Evolutionary conservation across 2,329 filamentous ascomycete genomes (phyloP).

Genomic region (Fusarium redolens): DNA sequence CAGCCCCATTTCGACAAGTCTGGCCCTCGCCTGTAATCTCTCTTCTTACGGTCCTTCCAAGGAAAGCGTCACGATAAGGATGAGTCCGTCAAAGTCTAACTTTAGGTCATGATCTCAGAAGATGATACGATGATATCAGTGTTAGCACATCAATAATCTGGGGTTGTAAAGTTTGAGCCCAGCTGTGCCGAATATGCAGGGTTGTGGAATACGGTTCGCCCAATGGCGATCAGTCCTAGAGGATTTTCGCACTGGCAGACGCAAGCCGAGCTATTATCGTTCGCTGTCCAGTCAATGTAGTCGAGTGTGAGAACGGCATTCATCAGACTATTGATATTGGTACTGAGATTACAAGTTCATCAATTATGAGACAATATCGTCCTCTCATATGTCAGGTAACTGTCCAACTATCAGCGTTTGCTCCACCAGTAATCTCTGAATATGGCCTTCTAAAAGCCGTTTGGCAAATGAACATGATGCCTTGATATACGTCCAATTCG

Average conservation of each 20-base stretch:
- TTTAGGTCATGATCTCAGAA: conserved; percentile 23
- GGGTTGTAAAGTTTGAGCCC: conserved; percentile 7
- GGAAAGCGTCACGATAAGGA: not conserved
- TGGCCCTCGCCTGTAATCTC: conserved; percentile 2
- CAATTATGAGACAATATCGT: not conserved
- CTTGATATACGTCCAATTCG: not conserved
- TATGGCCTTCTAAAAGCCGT: not conserved
- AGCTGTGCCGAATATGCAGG: conserved; percentile 10
- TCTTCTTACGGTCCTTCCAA: not conserved
- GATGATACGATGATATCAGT: conserved; percentile 34
- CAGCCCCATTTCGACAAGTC: conserved; percentile 17
- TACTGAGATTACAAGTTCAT: not conserved
- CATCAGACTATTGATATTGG: not conserved
- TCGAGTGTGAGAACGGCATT: not conserved
- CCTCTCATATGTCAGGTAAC: not conserved
- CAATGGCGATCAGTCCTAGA: conserved; percentile 19
- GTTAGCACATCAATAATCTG: conserved; percentile 12
- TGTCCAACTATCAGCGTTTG: not conserved
- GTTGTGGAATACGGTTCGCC: conserved; percentile 14
- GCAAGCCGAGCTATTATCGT: not conserved
- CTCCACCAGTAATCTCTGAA: not conserved
- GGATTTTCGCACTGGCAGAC: not conserved
- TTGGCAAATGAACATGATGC: not conserved
- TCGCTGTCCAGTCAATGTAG: not conserved
- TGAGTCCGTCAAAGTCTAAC: conserved; percentile 13